These are phyloP conservation scores for Boletus tylopilopsis DNA, from an alignment of 768 basidiomycete genomes.

Conservation along the genomic window DNA sequence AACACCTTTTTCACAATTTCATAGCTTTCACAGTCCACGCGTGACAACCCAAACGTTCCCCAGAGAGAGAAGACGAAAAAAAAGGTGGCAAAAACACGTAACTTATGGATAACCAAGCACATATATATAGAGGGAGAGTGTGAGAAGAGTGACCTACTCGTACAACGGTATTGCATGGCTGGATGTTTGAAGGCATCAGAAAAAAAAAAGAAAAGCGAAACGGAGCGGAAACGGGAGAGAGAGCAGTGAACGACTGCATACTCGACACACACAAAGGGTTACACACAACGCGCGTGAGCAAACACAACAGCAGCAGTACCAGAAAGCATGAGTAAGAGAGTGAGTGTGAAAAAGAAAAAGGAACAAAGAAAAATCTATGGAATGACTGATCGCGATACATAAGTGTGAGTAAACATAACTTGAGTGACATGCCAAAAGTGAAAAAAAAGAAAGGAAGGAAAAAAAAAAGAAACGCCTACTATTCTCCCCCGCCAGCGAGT, in stretches of 20 bases:
- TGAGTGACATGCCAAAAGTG: background rate
- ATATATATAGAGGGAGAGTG: too few relatives aligned
- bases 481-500: slow-evolving; percentile 69
- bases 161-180: too few relatives aligned
- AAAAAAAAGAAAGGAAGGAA: too few relatives aligned
- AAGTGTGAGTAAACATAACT: background rate
- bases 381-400: slow-evolving; percentile 6
- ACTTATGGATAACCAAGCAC: too few relatives aligned
- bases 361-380: slow-evolving; percentile 12
- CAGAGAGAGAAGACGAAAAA: too few relatives aligned
- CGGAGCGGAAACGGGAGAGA: background rate
- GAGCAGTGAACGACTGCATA: background rate
- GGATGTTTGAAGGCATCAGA: too few relatives aligned
- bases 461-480: too few relatives aligned
- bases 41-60: too few relatives aligned
- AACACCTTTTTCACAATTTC: too few relatives aligned
- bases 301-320: slow-evolving; percentile 12
- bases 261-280: slow-evolving; percentile 2
- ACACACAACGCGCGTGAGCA: slow-evolving; percentile 9
- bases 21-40: too few relatives aligned
- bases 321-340: slow-evolving; percentile 11
- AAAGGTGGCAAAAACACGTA: too few relatives aligned
- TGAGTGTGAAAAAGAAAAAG: background rate
- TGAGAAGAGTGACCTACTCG: too few relatives aligned
- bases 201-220: background rate